A percentile compares a stretch with the other conserved stretches of the same genome.
These are phyloP conservation scores for Sugiyamaella floridensis DNA, from an alignment of 805 yeast genomes.

Conservation along the genomic window DNA sequence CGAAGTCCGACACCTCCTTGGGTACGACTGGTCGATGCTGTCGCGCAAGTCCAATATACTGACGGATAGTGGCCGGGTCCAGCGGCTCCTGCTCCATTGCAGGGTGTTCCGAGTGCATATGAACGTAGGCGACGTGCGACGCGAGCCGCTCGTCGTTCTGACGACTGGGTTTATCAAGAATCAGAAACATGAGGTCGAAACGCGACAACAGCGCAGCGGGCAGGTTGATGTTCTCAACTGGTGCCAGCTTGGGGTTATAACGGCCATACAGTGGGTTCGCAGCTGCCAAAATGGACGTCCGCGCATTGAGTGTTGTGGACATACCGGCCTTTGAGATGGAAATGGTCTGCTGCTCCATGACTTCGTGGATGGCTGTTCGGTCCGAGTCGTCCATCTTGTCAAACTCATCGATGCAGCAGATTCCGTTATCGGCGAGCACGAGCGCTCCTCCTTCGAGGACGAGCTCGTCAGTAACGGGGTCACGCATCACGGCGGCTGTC, in stretches of 20 bases:
- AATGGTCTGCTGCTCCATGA: slow-evolving; percentile 98
- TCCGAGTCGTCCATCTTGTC: slow-evolving; percentile 98
- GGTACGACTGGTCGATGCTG: slow-evolving; percentile 79
- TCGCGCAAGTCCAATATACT: slow-evolving; percentile 81
- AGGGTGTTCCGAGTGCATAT: slow-evolving; percentile 88
- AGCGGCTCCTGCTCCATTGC: slow-evolving; percentile 61
- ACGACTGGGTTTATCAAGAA: slow-evolving; percentile 75
- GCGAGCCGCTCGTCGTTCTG: slow-evolving; percentile 84
- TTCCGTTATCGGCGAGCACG: slow-evolving; percentile 94
- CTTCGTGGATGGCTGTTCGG: slow-evolving; percentile 97
- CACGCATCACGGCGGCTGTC: slow-evolving; percentile 98
- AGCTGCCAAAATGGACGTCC: slow-evolving; percentile 93
- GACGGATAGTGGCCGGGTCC: slow-evolving; percentile 74
- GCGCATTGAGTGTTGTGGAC: slow-evolving; percentile 89
- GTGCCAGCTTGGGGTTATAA: slow-evolving; percentile 82
- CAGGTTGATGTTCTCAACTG: slow-evolving; percentile 88
- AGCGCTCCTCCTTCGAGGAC: slow-evolving; percentile 97
- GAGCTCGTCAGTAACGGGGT: slow-evolving; percentile 98
- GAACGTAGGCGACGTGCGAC: slow-evolving; percentile 90
- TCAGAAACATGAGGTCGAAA: slow-evolving; percentile 81
- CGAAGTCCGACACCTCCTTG: slow-evolving; percentile 75
- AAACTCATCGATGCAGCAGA: slow-evolving; percentile 97
- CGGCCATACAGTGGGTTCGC: slow-evolving; percentile 98
- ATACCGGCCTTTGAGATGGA: slow-evolving; percentile 97
- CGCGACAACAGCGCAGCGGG: slow-evolving; percentile 96